Conservation (phyloP, 2,329 filamentous ascomycete species). For the Pseudocercospora ulei region DNA sequence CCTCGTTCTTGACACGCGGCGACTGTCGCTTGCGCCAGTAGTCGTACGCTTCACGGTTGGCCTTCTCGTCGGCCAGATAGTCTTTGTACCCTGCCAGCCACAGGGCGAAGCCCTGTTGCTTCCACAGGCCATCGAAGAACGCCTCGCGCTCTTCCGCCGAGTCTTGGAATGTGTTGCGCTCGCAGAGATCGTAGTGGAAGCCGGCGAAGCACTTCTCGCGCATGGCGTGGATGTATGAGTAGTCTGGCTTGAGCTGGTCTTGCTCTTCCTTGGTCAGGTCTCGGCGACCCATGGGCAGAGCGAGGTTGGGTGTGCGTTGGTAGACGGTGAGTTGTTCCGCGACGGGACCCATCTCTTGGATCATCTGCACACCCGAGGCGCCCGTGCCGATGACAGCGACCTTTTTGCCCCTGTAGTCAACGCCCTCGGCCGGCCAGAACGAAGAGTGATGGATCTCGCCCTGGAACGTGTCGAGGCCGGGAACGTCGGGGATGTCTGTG, state of each 20-base stretch:
- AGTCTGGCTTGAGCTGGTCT: conserved; percentile 37
- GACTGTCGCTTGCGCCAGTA: conserved; percentile 42
- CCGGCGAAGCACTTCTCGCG: conserved; percentile 50
- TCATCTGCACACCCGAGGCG: conserved; percentile 55
- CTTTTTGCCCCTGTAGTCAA: conserved; percentile 49
- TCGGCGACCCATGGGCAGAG: conserved; percentile 51
- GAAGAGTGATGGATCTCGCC: conserved; percentile 45
- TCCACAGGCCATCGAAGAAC: conserved; percentile 39
- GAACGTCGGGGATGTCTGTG: conserved; percentile 49
- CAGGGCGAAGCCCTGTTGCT: conserved; percentile 32
- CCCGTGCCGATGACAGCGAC: conserved; percentile 57
- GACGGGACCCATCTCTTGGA: conserved; percentile 46
- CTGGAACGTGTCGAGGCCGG: conserved; percentile 51
- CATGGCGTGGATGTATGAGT: conserved; percentile 44
- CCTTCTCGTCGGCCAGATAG: conserved; percentile 35
- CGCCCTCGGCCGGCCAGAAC: conserved; percentile 38
- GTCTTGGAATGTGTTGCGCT: conserved; percentile 47
- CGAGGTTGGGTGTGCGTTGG: conserved; percentile 58
- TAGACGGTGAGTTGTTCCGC: conserved; percentile 47
- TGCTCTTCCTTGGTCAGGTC: conserved; percentile 46
- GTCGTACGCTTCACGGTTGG: conserved; percentile 40
- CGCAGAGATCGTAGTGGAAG: conserved; percentile 49
- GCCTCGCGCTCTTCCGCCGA: conserved; percentile 37
- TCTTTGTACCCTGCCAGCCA: conserved; percentile 31
- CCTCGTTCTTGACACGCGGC: conserved; percentile 37